Base-by-base conservation (phyloP, 192 early-diverging fungal species). In the Kappamyces sp. region DNA sequence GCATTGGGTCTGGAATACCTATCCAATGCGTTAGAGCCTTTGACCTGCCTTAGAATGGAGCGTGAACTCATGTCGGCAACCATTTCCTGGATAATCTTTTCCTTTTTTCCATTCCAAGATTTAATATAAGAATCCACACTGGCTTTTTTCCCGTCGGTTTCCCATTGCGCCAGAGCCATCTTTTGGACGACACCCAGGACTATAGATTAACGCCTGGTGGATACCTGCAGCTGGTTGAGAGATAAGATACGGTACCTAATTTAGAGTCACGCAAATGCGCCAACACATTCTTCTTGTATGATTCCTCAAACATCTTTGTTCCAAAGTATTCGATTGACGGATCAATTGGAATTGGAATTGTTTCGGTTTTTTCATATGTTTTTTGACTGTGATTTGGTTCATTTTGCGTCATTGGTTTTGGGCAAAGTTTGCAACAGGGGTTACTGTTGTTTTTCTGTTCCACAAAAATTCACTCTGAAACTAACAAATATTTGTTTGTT, bases 61-160 rank as follows among this genome's bases (percentile, higher is more conserved):
- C 83, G 68, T 49, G 76, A 80, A 55, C 79, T 82, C 77, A 91
- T 76, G 39, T 80, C 75, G 3, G 84, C 77, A 44, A 89, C 70
- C 76, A 79, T 79, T n/a, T 58, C 71, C 33, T 72, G 52, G 49
- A 79, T 73, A 46, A 75, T 75, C 37, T 62, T 63, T 15, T 64
- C 60, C 31, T 67, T 49, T 23, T 66, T 62, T 32, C 35, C 31
- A 36, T 59, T 39, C 12, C 46, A 5, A 37, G 46, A 43, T 50
- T 50, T 50, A 34, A 10, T 6, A 12, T 50, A 12, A 50, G 5
- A 6, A 3, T 23, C 23, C 5, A 23, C 8, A 10, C n/a, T n/a
- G n/a, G n/a, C n/a, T 8, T 7, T 8, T 44, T n/a, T 44, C 43
- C n/a, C 43, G n/a, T 8, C 7, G 43, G n/a, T 44, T 7, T 44